Base-by-base conservation (phyloP, 805 yeast genomes). In the Barnettozyma botsteinii region DNA sequence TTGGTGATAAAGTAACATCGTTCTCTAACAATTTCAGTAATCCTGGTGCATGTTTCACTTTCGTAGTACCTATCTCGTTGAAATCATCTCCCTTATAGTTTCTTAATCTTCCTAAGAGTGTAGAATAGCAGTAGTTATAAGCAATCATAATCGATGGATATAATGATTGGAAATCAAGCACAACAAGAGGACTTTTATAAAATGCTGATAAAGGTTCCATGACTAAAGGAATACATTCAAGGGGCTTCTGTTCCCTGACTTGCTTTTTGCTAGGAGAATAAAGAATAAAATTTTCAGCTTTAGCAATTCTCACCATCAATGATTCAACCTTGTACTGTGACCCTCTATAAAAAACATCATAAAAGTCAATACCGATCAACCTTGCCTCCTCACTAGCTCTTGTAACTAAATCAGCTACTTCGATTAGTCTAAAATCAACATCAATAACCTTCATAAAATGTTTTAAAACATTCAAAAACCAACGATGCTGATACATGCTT, bases 261-360 rank as follows among this genome's bases (percentile, higher is more conserved):
- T 86, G 85, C 32, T 71, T 64, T 51, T 83, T 81, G 22, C 85
- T 77, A 0, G 98, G 96, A 0, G 96, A 84, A 6, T 81, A 62
- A 40, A 88, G 56, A 31, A 91, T 58, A 38, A 71, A 77, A 55
- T 83, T 83, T 55, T 88, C 95, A 3, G 78, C 67, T 51, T 87
- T 86, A 20, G 93, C 75, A 15, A 93, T 61, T 39, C 98, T 63
- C 4, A 77, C 61, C 48, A 93, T 62, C 28, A 89, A 70, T 1
- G 97, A 85, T 55, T 93, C 98, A 3, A 93, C 96, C 56, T 86
- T 89, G 57, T 71, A 93, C 55, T 93, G 98, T 0, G 98, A 91
- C 0, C 98, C 98, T 43, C 98, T 61, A 37, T 85, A 83, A 44
- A 84, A 77, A 8, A 88, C 86, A 3, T 97, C 86, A 55, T 79